Evolutionary conservation across 2,329 filamentous ascomycete species (phyloP), one percentile per base, ranked within the genome.

Genomic region (Fusarium tupiense): DNA sequence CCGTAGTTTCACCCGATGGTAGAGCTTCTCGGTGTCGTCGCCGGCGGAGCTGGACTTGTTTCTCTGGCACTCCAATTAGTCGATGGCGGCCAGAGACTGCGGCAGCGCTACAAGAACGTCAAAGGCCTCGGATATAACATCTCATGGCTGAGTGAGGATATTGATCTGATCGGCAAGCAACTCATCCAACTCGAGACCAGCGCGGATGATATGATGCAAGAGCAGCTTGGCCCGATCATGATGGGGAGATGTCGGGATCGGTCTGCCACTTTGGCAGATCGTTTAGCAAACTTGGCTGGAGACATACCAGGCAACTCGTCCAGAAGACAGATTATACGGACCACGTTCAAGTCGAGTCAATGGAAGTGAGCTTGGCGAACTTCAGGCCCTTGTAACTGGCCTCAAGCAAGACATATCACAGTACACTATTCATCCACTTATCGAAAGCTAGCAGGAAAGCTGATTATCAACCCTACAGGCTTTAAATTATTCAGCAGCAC

Each of bases 41-140:
- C 71, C 0, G 61, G 71, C 6, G 68, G 68, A 19, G 69, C 61
- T 8, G 69, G 71, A 20, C 61, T 69, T 29, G 43, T 35, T 3
- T 73, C 71, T 9, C 43, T 72, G 10, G 56, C 71, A 24, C 31
- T 72, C 6, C 47, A 72, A 20, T 40, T 69, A 9, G 24, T 59
- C 3, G 64, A 72, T 14, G 60, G 58, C 12, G 47, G 53, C 31
- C 52, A 72, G 40, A 62, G 22, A 35, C 35, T 72, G 14, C 41
- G 61, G 12, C 35, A 66, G 11, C 65, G 61, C 4, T 56, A 59
- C 4, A 60, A 61, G 24, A 43, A 61, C 8, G 9, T 7, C 14
- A 47, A 13, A 9, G 37, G 52, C 3, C 10, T 72, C 1, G 57
- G 29, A 11, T 16, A 9, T 2, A 37, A 47, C 5, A 7, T 69